These are phyloP conservation scores for Helichrysum umbraculigerum DNA, from an alignment of 129 eudicot genomes.

Conservation along the genomic window DNA sequence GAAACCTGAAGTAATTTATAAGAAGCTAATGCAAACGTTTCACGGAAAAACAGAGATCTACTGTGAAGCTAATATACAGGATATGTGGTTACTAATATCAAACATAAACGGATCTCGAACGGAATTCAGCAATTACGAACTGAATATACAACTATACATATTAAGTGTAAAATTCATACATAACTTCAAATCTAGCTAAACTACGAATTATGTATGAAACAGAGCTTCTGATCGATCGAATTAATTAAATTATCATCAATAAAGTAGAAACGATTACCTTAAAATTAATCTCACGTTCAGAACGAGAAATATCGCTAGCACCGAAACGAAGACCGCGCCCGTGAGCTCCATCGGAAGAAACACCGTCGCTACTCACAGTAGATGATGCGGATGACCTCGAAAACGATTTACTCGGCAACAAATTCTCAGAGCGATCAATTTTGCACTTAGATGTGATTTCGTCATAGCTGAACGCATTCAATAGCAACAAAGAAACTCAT, in stretches of 20 bases:
- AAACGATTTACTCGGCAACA: constrained; percentile 28
- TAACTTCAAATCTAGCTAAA: not conserved
- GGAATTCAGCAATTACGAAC: not conserved
- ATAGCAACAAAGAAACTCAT: constrained; percentile 13
- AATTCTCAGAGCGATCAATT: constrained; percentile 27
- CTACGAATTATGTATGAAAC: not conserved
- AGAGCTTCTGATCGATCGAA: constrained; percentile 14
- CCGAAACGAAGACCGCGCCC: constrained; percentile 19
- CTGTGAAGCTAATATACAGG: not conserved
- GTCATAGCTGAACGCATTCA: constrained; percentile 27
- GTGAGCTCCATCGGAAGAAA: constrained; percentile 37
- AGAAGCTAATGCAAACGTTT: not conserved
- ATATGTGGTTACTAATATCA: not conserved
- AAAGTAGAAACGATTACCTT: constrained; percentile 10
- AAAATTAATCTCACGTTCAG: constrained; percentile 48
- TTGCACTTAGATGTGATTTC: constrained; percentile 15
- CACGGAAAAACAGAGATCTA: constrained; percentile 8
- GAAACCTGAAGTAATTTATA: not conserved
- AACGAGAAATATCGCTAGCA: constrained; percentile 34
- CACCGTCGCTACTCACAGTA: constrained; percentile 40
- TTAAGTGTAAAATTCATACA: no score
- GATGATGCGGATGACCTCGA: constrained; percentile 45
- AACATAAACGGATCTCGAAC: constrained; percentile 14
- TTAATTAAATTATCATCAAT: constrained; percentile 10
- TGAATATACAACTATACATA: not conserved